Evolutionary conservation across 768 basidiomycete species (phyloP), one percentile per base, ranked within the genome.

Genomic region (Termitomyces sp.): DNA sequence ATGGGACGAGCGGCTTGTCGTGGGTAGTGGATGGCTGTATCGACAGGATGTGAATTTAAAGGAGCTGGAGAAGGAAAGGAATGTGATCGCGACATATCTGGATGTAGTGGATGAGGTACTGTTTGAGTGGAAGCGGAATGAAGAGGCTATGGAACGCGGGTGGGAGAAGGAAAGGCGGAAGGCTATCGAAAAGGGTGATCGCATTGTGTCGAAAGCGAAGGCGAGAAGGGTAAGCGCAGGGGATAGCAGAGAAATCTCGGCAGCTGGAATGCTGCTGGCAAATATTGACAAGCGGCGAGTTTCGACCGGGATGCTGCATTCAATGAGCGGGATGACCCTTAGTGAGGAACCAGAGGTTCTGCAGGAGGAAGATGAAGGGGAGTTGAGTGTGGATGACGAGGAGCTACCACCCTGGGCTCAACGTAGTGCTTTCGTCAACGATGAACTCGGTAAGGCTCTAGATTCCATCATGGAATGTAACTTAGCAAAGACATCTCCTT

Each of bases 11-110:
- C 77, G 85, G 37, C 79, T 94, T 12, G 86, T 92, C 0, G 76
- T 93, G 13, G 88, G 89, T 27, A 86, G 87, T 31, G 92, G 92
- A 6, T 93, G 91, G 90, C 67, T 93, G 55, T 94, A 94, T 68
- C 78, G 73, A 58, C 87, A 86, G 66, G 86, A 90, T 64, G 66
- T 92, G 56, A 71, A 65, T 16, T 71, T 87, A 34, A 72, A 69
- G 20, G 78, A 85, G 33, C 70, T 93, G 57, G 68, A 41, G 63
- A 82, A 77, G 68, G 90, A 93, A 69, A 74, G 81, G 62, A 70
- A 69, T 1, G 78, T 81, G 5, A 81, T 94, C 3, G 69, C 71
- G 39, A 68, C 73, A 50, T 95, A 93, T 69, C 67, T 93, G 59
- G 84, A 91, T 61, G 77, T 85, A n/a, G 91, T 93, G 3, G 92